Evolutionary conservation across 768 basidiomycete species (phyloP).

Genomic region (Tricholoma flavovirens): DNA sequence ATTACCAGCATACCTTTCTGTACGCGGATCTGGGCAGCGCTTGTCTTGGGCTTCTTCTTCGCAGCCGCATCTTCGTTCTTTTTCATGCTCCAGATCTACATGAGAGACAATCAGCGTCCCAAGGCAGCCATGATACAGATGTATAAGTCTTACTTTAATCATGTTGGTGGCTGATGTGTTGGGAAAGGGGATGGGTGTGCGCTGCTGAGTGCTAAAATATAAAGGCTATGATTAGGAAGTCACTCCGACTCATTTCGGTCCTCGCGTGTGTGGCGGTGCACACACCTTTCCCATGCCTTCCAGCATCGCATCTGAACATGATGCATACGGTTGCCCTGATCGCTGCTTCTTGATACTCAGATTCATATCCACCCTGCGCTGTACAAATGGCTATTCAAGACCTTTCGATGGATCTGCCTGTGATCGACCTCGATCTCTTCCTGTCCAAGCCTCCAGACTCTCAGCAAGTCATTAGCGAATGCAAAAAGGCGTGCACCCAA

Average conservation of each 20-base stretch:
- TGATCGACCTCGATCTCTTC: conserved; percentile 76
- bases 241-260: conserved; percentile 13
- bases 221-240: conserved; percentile 10
- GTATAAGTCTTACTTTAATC: conserved; percentile 35
- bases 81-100: conserved; percentile 98
- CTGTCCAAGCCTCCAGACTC: conserved; percentile 40
- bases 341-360: not conserved
- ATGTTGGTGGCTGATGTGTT: conserved; percentile 27
- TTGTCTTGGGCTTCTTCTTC: conserved; percentile 98
- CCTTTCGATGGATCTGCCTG: conserved; percentile 53
- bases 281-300: conserved; percentile 7
- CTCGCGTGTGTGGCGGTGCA: conserved; percentile 15
- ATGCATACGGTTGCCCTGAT: conserved; percentile 9
- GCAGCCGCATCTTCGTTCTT: conserved; percentile 97
- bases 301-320: not conserved
- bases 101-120: conserved; percentile 5
- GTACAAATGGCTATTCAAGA: conserved; percentile 28
- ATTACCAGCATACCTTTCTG: conserved; percentile 76
- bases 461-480: conserved; percentile 51
- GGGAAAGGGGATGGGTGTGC: conserved; percentile 24
- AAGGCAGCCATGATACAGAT: not conserved
- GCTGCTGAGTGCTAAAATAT: conserved; percentile 18
- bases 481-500: conserved; percentile 45
- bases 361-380: not conserved
- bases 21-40: conserved; percentile 97